Evolutionary conservation across 2,329 filamentous ascomycete species (phyloP).

Genomic region (Colletotrichum tropicale): DNA sequence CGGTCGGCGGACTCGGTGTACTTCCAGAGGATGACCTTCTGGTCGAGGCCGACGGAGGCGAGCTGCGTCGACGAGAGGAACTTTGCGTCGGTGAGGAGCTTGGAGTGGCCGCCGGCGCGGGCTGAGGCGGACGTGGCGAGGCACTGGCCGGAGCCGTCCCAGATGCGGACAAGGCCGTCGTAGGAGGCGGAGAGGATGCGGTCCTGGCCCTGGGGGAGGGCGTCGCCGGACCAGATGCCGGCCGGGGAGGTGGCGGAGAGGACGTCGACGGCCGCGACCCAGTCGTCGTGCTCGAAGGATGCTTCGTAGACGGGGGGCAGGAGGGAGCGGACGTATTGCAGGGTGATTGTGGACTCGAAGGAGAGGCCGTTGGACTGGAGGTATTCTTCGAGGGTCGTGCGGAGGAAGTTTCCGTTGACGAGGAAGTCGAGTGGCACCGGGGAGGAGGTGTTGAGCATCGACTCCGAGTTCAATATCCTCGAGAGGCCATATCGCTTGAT

Average conservation of each 20-base stretch:
- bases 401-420: conserved; percentile 90
- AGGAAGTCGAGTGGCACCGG: conserved; percentile 92
- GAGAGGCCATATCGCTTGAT: conserved; percentile 75
- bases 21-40: conserved; percentile 88
- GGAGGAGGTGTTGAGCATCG: conserved; percentile 67
- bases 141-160: conserved; percentile 88
- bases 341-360: conserved; percentile 81
- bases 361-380: conserved; percentile 86
- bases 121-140: conserved; percentile 75
- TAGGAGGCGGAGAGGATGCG: conserved; percentile 91
- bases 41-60: conserved; percentile 83
- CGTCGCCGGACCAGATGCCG: conserved; percentile 58
- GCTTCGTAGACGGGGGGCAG: conserved; percentile 88
- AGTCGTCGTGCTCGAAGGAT: conserved; percentile 96
- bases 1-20: conserved; percentile 72
- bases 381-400: conserved; percentile 89
- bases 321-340: conserved; percentile 93
- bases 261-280: conserved; percentile 88
- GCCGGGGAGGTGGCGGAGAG: conserved; percentile 71
- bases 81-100: conserved; percentile 80
- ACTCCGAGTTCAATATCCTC: conserved; percentile 73
- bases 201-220: conserved; percentile 61
- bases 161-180: conserved; percentile 86
- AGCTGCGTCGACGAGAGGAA: conserved; percentile 82
- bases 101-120: conserved; percentile 73